Conservation (phyloP, 2,329 filamentous ascomycete species). For the Karstenula rhodostoma region DNA sequence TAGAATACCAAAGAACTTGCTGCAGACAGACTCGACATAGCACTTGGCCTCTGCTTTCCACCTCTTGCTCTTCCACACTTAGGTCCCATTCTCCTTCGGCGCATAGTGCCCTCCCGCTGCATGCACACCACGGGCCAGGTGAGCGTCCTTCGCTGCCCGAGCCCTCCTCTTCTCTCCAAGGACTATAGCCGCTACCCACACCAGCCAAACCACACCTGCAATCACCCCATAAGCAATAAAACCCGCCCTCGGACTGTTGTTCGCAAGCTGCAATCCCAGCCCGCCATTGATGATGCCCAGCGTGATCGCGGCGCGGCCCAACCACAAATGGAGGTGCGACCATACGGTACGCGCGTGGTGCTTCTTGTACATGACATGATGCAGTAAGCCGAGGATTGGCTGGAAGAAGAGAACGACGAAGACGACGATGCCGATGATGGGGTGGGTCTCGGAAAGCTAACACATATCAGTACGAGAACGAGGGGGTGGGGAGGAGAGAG, state of each 20-base stretch:
- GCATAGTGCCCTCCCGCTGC: conserved; percentile 29
- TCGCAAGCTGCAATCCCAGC: conserved; percentile 59
- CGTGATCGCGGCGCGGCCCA: conserved; percentile 60
- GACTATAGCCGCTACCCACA: conserved; percentile 39
- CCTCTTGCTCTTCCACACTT: neutral
- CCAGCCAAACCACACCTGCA: conserved; percentile 56
- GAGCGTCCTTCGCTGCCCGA: conserved; percentile 24
- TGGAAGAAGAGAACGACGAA: conserved; percentile 63
- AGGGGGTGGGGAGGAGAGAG: neutral
- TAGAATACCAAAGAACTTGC: neutral
- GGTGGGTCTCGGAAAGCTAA: conserved; percentile 54
- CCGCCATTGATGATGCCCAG: conserved; percentile 67
- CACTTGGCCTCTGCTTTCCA: neutral
- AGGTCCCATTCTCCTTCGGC: conserved; percentile 20
- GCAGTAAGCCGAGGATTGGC: conserved; percentile 60
- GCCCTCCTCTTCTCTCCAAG: conserved; percentile 39
- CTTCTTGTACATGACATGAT: conserved; percentile 61
- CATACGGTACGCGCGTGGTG: conserved; percentile 55
- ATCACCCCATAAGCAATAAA: conserved; percentile 60
- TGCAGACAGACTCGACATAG: neutral
- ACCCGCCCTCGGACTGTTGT: conserved; percentile 36
- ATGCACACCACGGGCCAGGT: neutral
- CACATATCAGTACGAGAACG: conserved; percentile 4
- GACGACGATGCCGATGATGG: conserved; percentile 63
- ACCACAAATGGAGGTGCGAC: conserved; percentile 63